Evolutionary conservation across 148 eudicot genomes (phyloP), one percentile per base, ranked within the genome.

Genomic region (Vaccinium darrowii): DNA sequence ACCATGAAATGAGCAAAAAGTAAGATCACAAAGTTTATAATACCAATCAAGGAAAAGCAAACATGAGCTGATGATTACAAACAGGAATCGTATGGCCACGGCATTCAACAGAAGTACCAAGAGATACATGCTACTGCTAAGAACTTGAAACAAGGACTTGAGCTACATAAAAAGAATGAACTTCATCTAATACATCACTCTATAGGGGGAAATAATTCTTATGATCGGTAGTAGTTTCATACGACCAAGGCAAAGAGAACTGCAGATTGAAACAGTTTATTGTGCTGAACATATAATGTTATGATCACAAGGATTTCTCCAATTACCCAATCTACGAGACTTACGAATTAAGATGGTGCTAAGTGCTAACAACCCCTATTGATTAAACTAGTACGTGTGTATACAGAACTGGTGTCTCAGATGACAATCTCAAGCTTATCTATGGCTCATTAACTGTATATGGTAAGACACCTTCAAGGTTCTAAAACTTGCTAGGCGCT

Each of bases 1-100:
- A 88, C 82, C 81, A 86, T 69, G 82, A 43, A 88, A 87, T 84
- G 49, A 81, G 73, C 27, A 79, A 53, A 82, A 82, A 58, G 33
- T 58, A 47, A 84, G 77, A 16, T 25, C 43, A 43, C 16, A 74
- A 73, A 47, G 39, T 16, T 84, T 19, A 30, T 60, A 76, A 60
- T 57, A 60, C 54, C 27, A 73, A 80, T 33, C 16, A 80, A 81
- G 81, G 13, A 83, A 82, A 39, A 57, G 76, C 58, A 69, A 54
- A 83, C 71, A 23, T 79, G 77, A 58, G 80, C 49, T 27, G 49
- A 58, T 67, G 27, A 53, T 39, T 19, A 71, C 30, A 62, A 74
- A 19, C 49, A 8, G 30, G 30, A 25, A 14, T 54, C 1, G 4
- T 80, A 60, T 21, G 19, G 5, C 30, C 54, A 51, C 36, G 79